phyloP scores from a whole-genome alignment of 1,284 basidiomycete genomes.

The Phenoliferia sp. region DNA sequence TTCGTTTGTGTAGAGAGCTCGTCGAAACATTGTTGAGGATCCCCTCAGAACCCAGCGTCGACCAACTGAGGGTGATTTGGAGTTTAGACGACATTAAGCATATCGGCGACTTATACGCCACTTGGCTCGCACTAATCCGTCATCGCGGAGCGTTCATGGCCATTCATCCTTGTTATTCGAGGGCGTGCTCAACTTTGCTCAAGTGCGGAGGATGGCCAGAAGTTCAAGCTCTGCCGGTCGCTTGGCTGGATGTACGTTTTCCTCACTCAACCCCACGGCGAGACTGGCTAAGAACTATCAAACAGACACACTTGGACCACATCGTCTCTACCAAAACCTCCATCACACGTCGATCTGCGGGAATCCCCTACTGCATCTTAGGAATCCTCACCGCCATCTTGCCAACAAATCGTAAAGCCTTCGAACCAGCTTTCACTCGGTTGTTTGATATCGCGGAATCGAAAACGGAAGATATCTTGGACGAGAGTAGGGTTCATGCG shows the following conservation, averaged over 20 bases:
- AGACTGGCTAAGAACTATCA: constrained; percentile 25
- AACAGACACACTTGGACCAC: constrained; percentile 22
- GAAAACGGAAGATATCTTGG: constrained; percentile 15
- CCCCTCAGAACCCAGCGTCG: constrained; percentile 28
- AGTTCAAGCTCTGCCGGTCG: constrained; percentile 30
- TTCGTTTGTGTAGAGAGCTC: constrained; percentile 31
- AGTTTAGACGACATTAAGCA: constrained; percentile 24
- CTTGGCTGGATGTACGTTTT: constrained; percentile 38
- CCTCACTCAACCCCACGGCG: background rate
- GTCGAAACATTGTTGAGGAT: constrained; percentile 36
- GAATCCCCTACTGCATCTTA: constrained; percentile 42
- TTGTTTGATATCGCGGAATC: constrained; percentile 32
- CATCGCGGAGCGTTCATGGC: constrained; percentile 44
- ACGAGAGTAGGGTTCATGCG: constrained; percentile 35
- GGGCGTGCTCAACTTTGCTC: constrained; percentile 36
- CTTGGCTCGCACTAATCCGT: constrained; percentile 41
- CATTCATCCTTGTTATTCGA: constrained; percentile 40
- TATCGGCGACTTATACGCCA: constrained; percentile 39
- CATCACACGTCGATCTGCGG: constrained; percentile 43
- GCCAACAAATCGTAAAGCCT: constrained; percentile 12
- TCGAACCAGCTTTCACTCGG: constrained; percentile 14
- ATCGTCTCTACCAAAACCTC: constrained; percentile 36
- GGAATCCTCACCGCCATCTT: constrained; percentile 37
- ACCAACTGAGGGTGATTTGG: constrained; percentile 15
- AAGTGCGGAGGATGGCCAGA: constrained; percentile 32